Percentiles rank a stretch among this genome's conserved stretches.
These are phyloP conservation scores for Tricholoma matsutake DNA, from an alignment of 768 basidiomycete species.

Conservation along the genomic window DNA sequence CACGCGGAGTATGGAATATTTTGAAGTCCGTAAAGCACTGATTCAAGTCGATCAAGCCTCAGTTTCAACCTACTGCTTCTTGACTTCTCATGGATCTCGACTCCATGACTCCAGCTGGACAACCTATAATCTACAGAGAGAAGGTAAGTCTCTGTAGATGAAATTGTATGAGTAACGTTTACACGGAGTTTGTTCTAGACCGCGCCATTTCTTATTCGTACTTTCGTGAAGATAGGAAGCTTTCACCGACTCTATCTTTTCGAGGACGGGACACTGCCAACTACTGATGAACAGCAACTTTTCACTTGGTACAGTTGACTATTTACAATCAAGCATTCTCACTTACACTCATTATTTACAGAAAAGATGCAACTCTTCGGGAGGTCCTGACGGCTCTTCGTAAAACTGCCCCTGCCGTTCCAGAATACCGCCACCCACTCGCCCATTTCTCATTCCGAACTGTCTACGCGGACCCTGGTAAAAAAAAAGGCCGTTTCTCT, in stretches of 20 bases:
- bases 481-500: constrained; percentile 67
- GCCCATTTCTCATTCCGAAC: constrained; percentile 80
- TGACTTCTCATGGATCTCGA: constrained; percentile 40
- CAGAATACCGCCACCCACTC: constrained; percentile 78
- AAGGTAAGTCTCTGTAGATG: constrained; percentile 36
- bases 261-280: constrained; percentile 73
- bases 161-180: constrained; percentile 1
- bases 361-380: constrained; percentile 80
- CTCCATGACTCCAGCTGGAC: constrained; percentile 40
- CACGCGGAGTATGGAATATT: too few species aligned
- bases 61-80: too few species aligned
- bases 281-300: constrained; percentile 78
- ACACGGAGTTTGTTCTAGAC: constrained; percentile 41
- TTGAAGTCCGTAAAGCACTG: too few species aligned
- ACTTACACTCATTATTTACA: constrained; percentile 24
- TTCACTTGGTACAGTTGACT: constrained; percentile 63
- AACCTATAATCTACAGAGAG: constrained; percentile 51
- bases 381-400: constrained; percentile 79
- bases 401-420: constrained; percentile 59
- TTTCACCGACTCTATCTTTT: constrained; percentile 75
- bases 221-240: constrained; percentile 78
- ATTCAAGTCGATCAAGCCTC: too few species aligned
- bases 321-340: neutral
- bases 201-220: constrained; percentile 76
- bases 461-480: constrained; percentile 70